Base-by-base conservation (phyloP, 148 eudicot genomes). In the Fagopyrum homotropicum region DNA sequence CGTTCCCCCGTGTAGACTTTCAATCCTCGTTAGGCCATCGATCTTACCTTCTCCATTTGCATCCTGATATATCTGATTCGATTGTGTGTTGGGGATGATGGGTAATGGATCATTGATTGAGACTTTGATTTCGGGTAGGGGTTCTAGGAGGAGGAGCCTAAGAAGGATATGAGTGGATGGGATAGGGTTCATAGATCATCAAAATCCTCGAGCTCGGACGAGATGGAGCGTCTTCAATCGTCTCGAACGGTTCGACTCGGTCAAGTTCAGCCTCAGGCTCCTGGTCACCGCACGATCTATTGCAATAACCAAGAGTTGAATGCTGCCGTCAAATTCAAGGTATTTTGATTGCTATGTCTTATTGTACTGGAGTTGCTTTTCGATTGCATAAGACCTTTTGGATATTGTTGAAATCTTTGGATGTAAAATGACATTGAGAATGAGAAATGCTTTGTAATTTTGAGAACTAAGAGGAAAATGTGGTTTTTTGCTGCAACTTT, bases 201-300 rank as follows among this genome's bases (percentile, higher is more conserved):
- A 70, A 80, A 85, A 76, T 78, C 80, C 76, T 55, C 75, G 26
- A 14, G 70, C 64, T 59, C 71, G 16, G 74, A 69, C 70, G 73
- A 77, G 50, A 47, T 14, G 70, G 77, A 80, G 72, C 83, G 80
- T 5, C 68, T 49, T 9, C 47, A 75, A 26, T 79, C 84, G 19
- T 54, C 77, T 73, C 81, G 79, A 48, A 73, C 84, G 69, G 86
- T 83, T 73, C 81, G 75, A 49, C 84, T 83, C 57, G 88, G 88
- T 0, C 81, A 82, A 3, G 81, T 85, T 75, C 88, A 81, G 5
- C 86, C 88, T 68, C 88, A 85, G 71, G 84, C 84, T 1, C 88
- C 88, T 54, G 15, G 84, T 70, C 75, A 81, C 16, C 88, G 88
- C 22, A 81, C 84, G 43, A 83, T 85, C 81, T 74, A 45, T 59